Evolutionary conservation across 2,329 filamentous ascomycete genomes (phyloP), one percentile per base, ranked within the genome.

Genomic region (Colletotrichum tabaci): DNA sequence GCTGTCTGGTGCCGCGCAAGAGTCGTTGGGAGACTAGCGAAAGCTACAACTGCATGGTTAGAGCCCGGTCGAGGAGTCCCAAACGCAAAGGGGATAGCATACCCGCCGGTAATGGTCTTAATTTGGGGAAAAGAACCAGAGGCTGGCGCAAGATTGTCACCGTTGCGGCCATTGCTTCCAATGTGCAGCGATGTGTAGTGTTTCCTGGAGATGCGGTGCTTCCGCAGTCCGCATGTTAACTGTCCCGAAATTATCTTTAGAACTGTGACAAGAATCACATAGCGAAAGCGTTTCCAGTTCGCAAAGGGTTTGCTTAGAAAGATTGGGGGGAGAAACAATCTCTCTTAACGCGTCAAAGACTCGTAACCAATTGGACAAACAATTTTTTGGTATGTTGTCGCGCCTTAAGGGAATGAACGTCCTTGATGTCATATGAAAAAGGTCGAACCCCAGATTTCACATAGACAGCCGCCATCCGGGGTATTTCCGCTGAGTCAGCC

Each of bases 141-240:
- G 70, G 70, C 70, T 72, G 70, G 67, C 61, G 67, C 46, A 66
- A 66, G 35, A 62, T 35, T 66, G 49, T 72, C 67, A 72, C 61
- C 67, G 70, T 52, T 66, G 70, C 49, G 61, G 67, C 70, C 69
- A 72, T 72, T 72, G 69, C 60, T 69, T 72, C 66, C 69, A 72
- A 64, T 72, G 69, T 58, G 66, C 69, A 55, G 66, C 69, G 52
- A 72, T 44, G 69, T 69, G 58, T 63, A 68, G 21, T 69, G 53
- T 69, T 63, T 72, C 60, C 40, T 72, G 65, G 26, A 72, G 65
- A 69, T 72, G 66, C 66, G 69, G 60, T 69, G 60, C 58, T 72
- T 72, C 65, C 60, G 69, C 69, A 64, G 69, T 72, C 65, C 58
- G 69, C 69, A 72, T 72, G 30, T 69, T 72, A 72, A 69, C 58